A percentile compares a stretch with the other conserved stretches of the same genome.
Evolutionary conservation across 75 land plant species (phyloP).

Genomic region (Pseudotsuga menziesii): DNA sequence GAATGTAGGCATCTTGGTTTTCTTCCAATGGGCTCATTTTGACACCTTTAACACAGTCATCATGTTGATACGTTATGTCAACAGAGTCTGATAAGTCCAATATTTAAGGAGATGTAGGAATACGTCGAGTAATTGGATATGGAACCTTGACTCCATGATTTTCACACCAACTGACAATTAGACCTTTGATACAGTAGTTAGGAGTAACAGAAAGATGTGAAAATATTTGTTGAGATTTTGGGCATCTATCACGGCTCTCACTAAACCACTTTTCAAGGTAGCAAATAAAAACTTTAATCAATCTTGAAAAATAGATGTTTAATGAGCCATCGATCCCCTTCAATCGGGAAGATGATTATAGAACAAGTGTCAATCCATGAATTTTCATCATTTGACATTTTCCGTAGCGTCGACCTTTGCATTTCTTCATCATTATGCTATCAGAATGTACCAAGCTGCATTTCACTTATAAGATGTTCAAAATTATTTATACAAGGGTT

Average conservation of each 20-base stretch:
- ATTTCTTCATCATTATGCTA: too few species aligned
- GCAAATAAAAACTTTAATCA: too few species aligned
- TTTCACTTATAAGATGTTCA: too few species aligned
- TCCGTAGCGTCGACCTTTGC: too few species aligned
- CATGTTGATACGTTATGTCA: background rate
- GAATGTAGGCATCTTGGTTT: background rate
- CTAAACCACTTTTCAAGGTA: conserved; percentile 90
- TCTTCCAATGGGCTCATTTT: background rate
- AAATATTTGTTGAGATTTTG: conserved; percentile 61
- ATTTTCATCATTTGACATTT: too few species aligned
- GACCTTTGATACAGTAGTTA: conserved; percentile 63
- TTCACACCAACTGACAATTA: conserved; percentile 71
- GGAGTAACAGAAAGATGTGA: conserved; percentile 56
- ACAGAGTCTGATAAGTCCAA: background rate
- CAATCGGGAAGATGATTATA: too few species aligned
- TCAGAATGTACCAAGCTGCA: too few species aligned
- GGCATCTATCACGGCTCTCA: conserved; percentile 79
- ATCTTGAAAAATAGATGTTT: too few species aligned
- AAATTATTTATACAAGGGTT: too few species aligned
- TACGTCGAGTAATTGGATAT: conserved; percentile 33
- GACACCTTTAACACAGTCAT: conserved; percentile 5
- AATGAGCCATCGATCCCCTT: too few species aligned
- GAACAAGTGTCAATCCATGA: too few species aligned
- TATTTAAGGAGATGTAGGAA: conserved; percentile 1
- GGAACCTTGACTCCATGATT: conserved; percentile 36